Conservation (phyloP, 2,329 filamentous ascomycete species). For the Ceratocystis smalleyi region DNA sequence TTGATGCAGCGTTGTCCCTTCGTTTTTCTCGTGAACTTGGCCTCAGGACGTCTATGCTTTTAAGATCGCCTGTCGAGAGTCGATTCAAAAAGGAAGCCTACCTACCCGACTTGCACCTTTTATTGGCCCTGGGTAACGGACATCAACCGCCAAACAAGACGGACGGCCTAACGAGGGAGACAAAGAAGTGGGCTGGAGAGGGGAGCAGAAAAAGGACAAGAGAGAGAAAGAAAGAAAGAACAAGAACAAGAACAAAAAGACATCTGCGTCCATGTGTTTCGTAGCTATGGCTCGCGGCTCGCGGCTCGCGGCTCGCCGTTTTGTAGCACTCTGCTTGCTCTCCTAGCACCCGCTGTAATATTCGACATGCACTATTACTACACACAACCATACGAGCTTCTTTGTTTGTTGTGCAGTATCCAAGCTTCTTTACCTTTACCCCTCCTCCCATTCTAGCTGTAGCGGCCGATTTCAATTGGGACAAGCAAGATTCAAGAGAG, state of each 20-base stretch:
- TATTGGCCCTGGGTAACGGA: not conserved
- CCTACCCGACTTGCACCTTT: not conserved
- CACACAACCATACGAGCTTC: too few species aligned
- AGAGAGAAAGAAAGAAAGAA: not conserved
- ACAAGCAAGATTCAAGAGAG: too few species aligned
- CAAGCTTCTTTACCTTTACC: too few species aligned
- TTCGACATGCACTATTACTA: too few species aligned
- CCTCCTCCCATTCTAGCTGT: too few species aligned
- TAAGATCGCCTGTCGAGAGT: not conserved
- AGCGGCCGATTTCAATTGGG: too few species aligned
- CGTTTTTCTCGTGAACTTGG: not conserved
- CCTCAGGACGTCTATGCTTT: not conserved
- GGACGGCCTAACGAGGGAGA: not conserved
- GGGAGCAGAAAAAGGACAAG: not conserved
- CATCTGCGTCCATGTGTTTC: not conserved
- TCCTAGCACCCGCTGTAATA: not conserved
- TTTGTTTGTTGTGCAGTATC: too few species aligned
- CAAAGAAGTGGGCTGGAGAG: not conserved
- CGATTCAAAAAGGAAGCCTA: not conserved
- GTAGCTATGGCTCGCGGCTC: not conserved
- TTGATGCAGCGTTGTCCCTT: too few species aligned
- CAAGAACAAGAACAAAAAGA: not conserved
- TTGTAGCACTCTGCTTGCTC: not conserved
- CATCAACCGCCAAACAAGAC: not conserved
- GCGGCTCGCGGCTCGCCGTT: not conserved